Percentiles rank a stretch among this genome's conserved stretches.
Conservation (phyloP, 2,329 filamentous ascomycete genomes). For the Paradendryphiella salina region DNA sequence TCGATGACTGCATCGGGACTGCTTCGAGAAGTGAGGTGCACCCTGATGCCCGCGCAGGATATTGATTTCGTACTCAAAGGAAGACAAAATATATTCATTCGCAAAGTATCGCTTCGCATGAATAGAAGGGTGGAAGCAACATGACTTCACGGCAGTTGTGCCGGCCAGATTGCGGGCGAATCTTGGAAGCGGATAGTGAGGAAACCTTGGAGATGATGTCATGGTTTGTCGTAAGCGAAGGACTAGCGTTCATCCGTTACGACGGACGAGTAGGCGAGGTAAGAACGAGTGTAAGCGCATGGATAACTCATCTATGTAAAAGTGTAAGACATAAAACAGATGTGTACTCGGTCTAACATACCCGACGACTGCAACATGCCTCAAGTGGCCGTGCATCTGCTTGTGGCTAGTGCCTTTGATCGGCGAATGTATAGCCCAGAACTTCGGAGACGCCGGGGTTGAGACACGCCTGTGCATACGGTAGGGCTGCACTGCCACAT, state of each 20-base stretch:
- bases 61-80: constrained; percentile 14
- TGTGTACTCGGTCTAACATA: neutral
- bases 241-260: constrained; percentile 10
- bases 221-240: constrained; percentile 22
- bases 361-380: constrained; percentile 1
- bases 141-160: constrained; percentile 13
- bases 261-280: constrained; percentile 3
- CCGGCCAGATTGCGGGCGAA: constrained; percentile 10
- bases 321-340: neutral
- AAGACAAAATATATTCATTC: constrained; percentile 22
- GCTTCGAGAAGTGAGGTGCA: constrained; percentile 21
- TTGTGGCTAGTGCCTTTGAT: constrained; percentile 30
- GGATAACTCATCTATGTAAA: neutral
- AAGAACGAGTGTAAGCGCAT: neutral
- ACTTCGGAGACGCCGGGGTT: constrained; percentile 22
- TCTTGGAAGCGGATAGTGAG: constrained; percentile 2
- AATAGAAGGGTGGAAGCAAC: constrained; percentile 30
- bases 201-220: constrained; percentile 27
- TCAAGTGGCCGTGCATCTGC: constrained; percentile 12
- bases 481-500: constrained; percentile 29
- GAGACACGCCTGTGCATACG: constrained; percentile 19
- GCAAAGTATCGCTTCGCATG: constrained; percentile 17
- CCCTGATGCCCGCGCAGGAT: constrained; percentile 15
- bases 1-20: constrained; percentile 25
- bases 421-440: constrained; percentile 16